Evolutionary conservation across 208 protist species (phyloP).

Genomic region (Acanthamoeba polyphaga): DNA sequence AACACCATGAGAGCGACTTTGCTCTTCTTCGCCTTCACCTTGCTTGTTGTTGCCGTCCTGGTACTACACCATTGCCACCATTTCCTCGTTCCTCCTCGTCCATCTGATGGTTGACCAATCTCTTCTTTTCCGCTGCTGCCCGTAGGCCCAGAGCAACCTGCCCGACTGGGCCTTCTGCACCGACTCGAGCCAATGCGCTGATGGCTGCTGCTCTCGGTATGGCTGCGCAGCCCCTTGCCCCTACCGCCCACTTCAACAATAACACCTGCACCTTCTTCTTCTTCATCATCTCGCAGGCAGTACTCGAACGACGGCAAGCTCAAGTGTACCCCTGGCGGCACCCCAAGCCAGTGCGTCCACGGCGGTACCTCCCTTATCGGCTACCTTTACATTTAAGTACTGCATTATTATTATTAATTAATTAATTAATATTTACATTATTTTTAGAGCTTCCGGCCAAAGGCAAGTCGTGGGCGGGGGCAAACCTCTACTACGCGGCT

Average conservation of each 20-base stretch:
- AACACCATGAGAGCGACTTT: too few relatives aligned
- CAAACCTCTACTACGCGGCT: conserved; percentile 29
- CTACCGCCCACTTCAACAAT: neutral
- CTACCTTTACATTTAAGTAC: neutral
- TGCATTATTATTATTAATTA: too few relatives aligned
- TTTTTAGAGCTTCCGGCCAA: neutral
- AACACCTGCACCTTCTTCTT: too few relatives aligned
- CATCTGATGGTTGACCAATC: neutral
- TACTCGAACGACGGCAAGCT: conserved; percentile 7
- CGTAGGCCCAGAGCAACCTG: neutral
- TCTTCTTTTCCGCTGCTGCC: neutral
- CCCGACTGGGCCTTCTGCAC: conserved; percentile 24
- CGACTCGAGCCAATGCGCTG: conserved; percentile 3
- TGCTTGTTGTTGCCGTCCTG: neutral
- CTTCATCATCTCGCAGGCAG: neutral
- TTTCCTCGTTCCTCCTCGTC: neutral
- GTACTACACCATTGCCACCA: neutral
- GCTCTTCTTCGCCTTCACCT: neutral
- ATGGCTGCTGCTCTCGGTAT: neutral
- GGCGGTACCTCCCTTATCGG: too few relatives aligned
- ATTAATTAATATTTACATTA: too few relatives aligned
- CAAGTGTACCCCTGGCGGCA: conserved; percentile 15
- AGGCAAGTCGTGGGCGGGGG: neutral
- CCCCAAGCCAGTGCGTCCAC: conserved; percentile 11
- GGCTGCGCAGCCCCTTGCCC: neutral